Evolutionary conservation across 1,139 yeast species (phyloP).

Genomic region (Candida sp.): DNA sequence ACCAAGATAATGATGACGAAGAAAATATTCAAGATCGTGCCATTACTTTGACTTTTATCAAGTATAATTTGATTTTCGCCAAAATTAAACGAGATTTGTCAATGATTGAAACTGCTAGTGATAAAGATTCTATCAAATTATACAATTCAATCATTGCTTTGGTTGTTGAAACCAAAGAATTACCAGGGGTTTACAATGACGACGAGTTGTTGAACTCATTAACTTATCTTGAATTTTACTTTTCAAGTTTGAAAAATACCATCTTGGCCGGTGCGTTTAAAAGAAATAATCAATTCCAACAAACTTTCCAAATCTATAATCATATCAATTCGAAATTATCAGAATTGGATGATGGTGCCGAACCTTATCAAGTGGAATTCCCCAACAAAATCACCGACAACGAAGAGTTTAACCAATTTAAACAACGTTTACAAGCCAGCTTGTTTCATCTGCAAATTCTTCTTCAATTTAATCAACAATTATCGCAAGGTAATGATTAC

Average conservation of each 20-base stretch:
- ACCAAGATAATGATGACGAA: conserved; percentile 42
- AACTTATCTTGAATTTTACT: conserved; percentile 46
- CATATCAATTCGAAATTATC: conserved; percentile 25
- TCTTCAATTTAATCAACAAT: conserved; percentile 42
- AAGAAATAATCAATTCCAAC: conserved; percentile 40
- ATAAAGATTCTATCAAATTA: conserved; percentile 47
- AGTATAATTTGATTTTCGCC: conserved; percentile 62
- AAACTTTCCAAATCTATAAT: conserved; percentile 52
- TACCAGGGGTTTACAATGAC: conserved; percentile 91
- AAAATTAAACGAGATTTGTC: conserved; percentile 70
- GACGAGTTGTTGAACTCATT: conserved; percentile 61
- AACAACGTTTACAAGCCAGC: conserved; percentile 20
- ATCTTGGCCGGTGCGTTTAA: conserved; percentile 51
- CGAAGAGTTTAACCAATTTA: conserved; percentile 27
- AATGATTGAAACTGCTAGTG: conserved; percentile 37
- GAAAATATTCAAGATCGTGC: conserved; percentile 70
- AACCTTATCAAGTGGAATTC: conserved; percentile 25
- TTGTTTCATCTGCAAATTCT: conserved; percentile 45
- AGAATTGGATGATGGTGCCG: conserved; percentile 4
- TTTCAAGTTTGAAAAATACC: conserved; percentile 37
- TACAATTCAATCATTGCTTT: conserved; percentile 47
- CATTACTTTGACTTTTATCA: conserved; percentile 70
- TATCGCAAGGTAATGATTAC: conserved; percentile 9
- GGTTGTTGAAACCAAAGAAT: conserved; percentile 59
- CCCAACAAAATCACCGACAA: conserved; percentile 39